Evolutionary conservation across 208 protist genomes (phyloP).

Genomic region (Leishmania braziliensis): DNA sequence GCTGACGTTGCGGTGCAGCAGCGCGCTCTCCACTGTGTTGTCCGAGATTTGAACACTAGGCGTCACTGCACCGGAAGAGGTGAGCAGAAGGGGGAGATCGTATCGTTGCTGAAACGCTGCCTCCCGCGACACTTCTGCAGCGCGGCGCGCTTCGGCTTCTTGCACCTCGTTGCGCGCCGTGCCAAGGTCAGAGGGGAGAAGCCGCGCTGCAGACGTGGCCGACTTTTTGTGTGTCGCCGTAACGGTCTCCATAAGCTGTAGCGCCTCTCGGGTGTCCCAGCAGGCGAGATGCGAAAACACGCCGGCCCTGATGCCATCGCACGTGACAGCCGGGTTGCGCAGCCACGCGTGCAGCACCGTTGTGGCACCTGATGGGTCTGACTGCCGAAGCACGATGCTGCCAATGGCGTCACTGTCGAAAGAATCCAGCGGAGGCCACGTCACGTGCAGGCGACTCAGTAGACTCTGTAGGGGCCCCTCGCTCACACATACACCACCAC

Average conservation of each 20-base stretch:
- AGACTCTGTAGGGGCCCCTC: conserved; percentile 33
- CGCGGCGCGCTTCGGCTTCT: conserved; percentile 14
- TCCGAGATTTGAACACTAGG: neutral
- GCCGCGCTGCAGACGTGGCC: neutral
- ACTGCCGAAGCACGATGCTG: conserved; percentile 26
- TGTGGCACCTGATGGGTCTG: neutral
- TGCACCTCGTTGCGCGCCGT: conserved; percentile 8
- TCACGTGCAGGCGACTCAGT: conserved; percentile 23
- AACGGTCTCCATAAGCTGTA: conserved; percentile 7
- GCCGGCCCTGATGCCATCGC: conserved; percentile 14
- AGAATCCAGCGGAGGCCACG: conserved; percentile 20
- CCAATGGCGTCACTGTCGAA: conserved; percentile 35
- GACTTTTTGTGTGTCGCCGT: neutral
- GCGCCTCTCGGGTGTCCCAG: conserved; percentile 25
- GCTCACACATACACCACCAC: conserved; percentile 31
- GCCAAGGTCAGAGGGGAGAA: conserved; percentile 16
- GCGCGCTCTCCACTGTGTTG: neutral
- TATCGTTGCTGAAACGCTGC: conserved; percentile 15
- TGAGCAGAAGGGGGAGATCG: conserved; percentile 9
- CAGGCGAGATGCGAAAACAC: conserved; percentile 28
- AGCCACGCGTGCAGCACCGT: conserved; percentile 29
- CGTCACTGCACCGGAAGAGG: neutral
- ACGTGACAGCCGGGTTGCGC: conserved; percentile 23
- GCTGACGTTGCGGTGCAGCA: conserved; percentile 26
- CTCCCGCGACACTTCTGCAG: conserved; percentile 24